Conservation (phyloP, 345 rosid genomes). For the Eucalyptus decipiens region DNA sequence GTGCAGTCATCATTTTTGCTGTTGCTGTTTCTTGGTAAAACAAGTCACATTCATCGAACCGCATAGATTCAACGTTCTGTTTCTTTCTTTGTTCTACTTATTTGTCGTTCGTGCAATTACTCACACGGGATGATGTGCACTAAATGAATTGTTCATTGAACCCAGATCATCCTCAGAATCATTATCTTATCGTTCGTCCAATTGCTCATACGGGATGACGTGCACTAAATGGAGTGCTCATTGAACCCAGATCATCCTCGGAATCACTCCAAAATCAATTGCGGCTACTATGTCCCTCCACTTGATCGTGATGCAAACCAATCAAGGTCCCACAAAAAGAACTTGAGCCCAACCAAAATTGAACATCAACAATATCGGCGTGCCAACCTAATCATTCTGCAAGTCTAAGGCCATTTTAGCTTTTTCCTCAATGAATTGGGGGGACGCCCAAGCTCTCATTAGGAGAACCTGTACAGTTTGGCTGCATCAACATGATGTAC, state of each 20-base stretch:
- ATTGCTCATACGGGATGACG: neutral
- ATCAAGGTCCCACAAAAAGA: neutral
- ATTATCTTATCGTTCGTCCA: neutral
- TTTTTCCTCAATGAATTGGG: neutral
- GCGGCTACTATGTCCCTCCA: neutral
- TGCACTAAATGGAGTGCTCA: neutral
- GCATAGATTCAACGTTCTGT: neutral
- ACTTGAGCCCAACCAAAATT: neutral
- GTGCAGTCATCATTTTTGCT: too few species aligned
- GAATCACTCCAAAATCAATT: neutral
- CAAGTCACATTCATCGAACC: neutral
- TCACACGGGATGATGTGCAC: too few species aligned
- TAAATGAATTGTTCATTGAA: neutral
- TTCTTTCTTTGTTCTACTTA: neutral
- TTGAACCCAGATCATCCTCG: neutral
- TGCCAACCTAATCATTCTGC: neutral
- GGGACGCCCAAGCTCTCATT: neutral
- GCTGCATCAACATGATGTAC: neutral
- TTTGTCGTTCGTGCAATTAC: too few species aligned
- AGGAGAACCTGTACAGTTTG: neutral
- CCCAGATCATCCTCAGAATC: neutral
- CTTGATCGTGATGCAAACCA: neutral
- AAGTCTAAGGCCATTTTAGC: neutral
- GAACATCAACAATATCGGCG: neutral
- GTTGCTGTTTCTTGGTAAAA: neutral